Evolutionary conservation across 305 asterid species (phyloP), one percentile per base, ranked within the genome.

Genomic region (Ruellia speciosa): DNA sequence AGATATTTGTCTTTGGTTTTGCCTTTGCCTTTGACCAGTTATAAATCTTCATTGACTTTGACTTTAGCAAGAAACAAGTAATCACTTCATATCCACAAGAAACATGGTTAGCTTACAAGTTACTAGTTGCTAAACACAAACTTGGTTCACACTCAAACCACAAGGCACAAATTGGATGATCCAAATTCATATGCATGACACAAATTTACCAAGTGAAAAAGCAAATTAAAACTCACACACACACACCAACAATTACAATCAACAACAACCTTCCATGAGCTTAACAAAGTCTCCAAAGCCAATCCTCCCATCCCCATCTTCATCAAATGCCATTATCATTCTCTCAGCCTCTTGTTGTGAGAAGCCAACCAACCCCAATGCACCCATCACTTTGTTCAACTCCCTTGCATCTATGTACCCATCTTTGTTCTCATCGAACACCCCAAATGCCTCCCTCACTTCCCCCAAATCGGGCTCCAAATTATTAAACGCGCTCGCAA

Each of bases 361-460:
- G 52, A 70, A 53, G 8, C 69, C 71, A 10, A 16, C 52, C 28
- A 77, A 67, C 0, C 90, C 94, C 57, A 82, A 52, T 2, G 70
- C 68, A 10, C 59, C 45, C 58, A 82, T 41, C 15, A 80, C 67
- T 52, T 47, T 71, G 62, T 20, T 62, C 68, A 85, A 57, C 71
- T 85, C 94, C 34, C 9, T 66, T 33, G 81, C 79, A 64, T 82
- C 94, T 14, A 85, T 77, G 48, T 60, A 85, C 2, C 87, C 94
- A 71, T 85, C 94, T 7, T 67, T 63, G 49, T 82, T 72, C n/a
- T 66, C 70, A 65, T 85, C 90, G 53, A 79, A 82, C 40, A 76
- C 2, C 41, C 50, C 68, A 64, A 85, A 85, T 5, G 87, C 90
- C 56, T 76, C 84, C 33, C 66, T 70, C 52, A 81, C 77, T 63